Conservation (phyloP, 2,329 filamentous ascomycete species). For the Talaromyces sp. region DNA sequence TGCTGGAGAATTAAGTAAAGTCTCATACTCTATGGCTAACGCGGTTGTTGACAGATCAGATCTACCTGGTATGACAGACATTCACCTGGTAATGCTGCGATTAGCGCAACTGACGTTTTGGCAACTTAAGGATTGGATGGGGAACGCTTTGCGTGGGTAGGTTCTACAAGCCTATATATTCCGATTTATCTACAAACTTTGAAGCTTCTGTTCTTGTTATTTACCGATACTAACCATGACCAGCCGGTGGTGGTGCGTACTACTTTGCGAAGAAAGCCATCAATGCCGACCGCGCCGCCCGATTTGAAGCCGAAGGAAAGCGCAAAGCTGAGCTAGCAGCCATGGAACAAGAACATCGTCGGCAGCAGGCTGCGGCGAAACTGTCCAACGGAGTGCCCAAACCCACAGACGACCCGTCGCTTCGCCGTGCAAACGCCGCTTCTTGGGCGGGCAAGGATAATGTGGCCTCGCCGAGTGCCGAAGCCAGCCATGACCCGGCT, state of each 20-base stretch:
- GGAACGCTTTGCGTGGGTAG: conserved; percentile 77
- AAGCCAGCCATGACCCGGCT: conserved; percentile 74
- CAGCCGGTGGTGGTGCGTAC: conserved; percentile 86
- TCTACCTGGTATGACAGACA: conserved; percentile 47
- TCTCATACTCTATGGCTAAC: neutral
- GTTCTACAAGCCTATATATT: conserved; percentile 19
- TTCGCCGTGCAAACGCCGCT: conserved; percentile 30
- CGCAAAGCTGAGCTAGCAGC: conserved; percentile 38
- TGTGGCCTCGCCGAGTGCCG: conserved; percentile 63
- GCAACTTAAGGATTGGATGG: conserved; percentile 71
- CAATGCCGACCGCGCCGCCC: conserved; percentile 76
- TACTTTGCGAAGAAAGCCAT: conserved; percentile 93
- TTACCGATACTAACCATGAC: conserved; percentile 3
- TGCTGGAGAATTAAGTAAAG: too few species aligned
- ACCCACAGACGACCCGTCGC: conserved; percentile 22
- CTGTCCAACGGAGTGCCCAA: conserved; percentile 7
- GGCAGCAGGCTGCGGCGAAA: conserved; percentile 18
- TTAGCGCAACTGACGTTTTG: conserved; percentile 14
- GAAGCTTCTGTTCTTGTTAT: neutral
- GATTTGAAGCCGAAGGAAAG: conserved; percentile 66
- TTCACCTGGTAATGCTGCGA: neutral
- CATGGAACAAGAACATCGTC: conserved; percentile 30
- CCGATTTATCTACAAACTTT: neutral
- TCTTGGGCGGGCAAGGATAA: conserved; percentile 33
- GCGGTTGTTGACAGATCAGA: conserved; percentile 41